These are phyloP conservation scores for Fusarium sp. DNA, from an alignment of 2,329 filamentous ascomycete species.

Conservation along the genomic window DNA sequence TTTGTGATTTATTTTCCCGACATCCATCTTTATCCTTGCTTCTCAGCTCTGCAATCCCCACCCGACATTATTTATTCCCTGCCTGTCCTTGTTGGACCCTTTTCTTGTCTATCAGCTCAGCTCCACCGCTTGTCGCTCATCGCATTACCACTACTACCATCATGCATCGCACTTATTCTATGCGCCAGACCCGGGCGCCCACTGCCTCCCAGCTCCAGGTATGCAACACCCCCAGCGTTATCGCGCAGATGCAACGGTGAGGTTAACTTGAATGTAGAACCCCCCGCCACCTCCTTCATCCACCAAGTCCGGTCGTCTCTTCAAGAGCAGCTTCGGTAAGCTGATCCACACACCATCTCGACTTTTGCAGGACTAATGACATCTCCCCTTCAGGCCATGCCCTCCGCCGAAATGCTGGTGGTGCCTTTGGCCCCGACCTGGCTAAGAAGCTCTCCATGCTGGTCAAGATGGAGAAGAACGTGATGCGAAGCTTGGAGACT, in stretches of 20 bases:
- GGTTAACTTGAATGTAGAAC: conserved; percentile 68
- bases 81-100: conserved; percentile 26
- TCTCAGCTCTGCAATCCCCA: conserved; percentile 39
- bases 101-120: conserved; percentile 20
- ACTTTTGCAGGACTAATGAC: conserved; percentile 16
- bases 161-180: conserved; percentile 99
- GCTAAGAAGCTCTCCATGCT: conserved; percentile 97
- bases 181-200: conserved; percentile 96
- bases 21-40: conserved; percentile 39
- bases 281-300: conserved; percentile 91
- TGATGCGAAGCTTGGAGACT: conserved; percentile 97
- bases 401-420: conserved; percentile 78
- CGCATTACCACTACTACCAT: conserved; percentile 47
- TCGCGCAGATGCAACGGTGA: neutral
- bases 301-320: conserved; percentile 91
- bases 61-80: conserved; percentile 36
- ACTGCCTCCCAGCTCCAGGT: conserved; percentile 83
- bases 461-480: conserved; percentile 99
- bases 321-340: conserved; percentile 87
- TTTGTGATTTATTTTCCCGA: conserved; percentile 18
- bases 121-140: conserved; percentile 39
- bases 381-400: conserved; percentile 64
- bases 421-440: conserved; percentile 84
- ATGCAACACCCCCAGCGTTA: conserved; percentile 29
- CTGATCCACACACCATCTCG: conserved; percentile 3